phyloP scores from a whole-genome alignment of 106 monocot species.

The Dendrobium catenatum region DNA sequence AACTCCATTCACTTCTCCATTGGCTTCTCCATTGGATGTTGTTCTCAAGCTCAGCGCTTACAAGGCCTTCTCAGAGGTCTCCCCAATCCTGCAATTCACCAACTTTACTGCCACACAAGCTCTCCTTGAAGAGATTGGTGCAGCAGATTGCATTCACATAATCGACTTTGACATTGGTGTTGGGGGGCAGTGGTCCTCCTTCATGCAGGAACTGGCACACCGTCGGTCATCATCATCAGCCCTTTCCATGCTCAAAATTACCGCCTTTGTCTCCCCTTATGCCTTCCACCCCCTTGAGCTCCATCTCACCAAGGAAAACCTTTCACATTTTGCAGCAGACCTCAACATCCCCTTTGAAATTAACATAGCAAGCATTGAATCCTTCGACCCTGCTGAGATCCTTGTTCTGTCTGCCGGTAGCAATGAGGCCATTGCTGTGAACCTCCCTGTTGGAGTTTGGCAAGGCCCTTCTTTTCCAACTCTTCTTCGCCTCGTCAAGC shows the following conservation, averaged over 20 bases:
- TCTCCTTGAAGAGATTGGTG: conserved; percentile 56
- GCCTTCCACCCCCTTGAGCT: conserved; percentile 38
- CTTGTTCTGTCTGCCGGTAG: conserved; percentile 3
- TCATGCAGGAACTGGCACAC: conserved; percentile 88
- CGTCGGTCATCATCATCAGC: conserved; percentile 16
- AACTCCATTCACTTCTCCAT: conserved; percentile 2
- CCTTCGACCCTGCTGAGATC: conserved; percentile 13
- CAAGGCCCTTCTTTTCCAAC: conserved; percentile 25
- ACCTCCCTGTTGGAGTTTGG: conserved; percentile 47
- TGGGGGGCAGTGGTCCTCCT: conserved; percentile 89
- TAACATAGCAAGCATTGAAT: conserved; percentile 4
- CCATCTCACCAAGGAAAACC: conserved; percentile 9
- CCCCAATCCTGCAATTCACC: conserved; percentile 77
- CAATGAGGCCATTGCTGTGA: conserved; percentile 74
- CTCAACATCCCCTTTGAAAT: conserved; percentile 19
- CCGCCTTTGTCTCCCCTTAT: conserved; percentile 54
- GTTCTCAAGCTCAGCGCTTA: conserved; percentile 70
- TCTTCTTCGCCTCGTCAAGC: conserved; percentile 72
- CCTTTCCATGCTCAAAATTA: conserved; percentile 44
- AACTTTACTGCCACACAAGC: conserved; percentile 78
- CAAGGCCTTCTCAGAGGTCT: conserved; percentile 82
- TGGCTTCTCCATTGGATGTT: conserved; percentile 43
- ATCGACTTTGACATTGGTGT: conserved; percentile 89
- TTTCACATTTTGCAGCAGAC: conserved; percentile 10
- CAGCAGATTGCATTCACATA: conserved; percentile 56